phyloP scores from a whole-genome alignment of 1,284 basidiomycete species.

The Papiliotrema nemorosa region DNA sequence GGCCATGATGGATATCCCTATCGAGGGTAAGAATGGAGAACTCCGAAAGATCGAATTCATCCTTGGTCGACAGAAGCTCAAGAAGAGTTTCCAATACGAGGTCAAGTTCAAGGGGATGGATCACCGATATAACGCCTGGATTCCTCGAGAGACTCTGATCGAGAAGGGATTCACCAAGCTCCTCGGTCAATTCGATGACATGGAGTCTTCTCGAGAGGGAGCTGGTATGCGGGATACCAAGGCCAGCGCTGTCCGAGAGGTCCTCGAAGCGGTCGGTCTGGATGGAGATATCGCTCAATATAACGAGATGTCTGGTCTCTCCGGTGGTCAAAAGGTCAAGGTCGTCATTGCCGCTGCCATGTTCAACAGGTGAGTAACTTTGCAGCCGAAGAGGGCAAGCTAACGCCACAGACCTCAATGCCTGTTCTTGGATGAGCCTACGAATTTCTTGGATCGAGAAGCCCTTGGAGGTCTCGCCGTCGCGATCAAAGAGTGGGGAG shows the following conservation, averaged over 20 bases:
- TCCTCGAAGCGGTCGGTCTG: constrained; percentile 89
- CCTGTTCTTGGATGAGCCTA: constrained; percentile 74
- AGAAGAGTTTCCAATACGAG: constrained; percentile 93
- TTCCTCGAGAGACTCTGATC: constrained; percentile 83
- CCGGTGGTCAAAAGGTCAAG: constrained; percentile 96
- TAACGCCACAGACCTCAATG: constrained; percentile 36
- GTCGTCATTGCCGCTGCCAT: constrained; percentile 90
- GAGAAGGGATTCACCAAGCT: constrained; percentile 88
- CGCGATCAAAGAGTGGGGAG: constrained; percentile 94
- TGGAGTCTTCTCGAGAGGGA: constrained; percentile 90
- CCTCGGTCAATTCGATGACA: constrained; percentile 93
- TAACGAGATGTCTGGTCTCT: constrained; percentile 88
- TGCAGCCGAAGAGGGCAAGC: neutral
- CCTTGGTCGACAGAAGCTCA: constrained; percentile 96
- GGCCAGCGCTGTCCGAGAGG: constrained; percentile 75
- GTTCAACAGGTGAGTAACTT: constrained; percentile 67
- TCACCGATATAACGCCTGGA: constrained; percentile 89
- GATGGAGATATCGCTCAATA: constrained; percentile 97
- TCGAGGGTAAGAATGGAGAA: constrained; percentile 87
- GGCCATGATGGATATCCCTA: constrained; percentile 75
- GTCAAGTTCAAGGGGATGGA: constrained; percentile 94
- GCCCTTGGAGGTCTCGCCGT: constrained; percentile 71
- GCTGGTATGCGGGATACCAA: constrained; percentile 82
- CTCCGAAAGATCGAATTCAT: constrained; percentile 79
- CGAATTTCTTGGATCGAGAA: constrained; percentile 83